Conservation (phyloP, 2,329 filamentous ascomycete genomes). For the Fusarium equiseti region DNA sequence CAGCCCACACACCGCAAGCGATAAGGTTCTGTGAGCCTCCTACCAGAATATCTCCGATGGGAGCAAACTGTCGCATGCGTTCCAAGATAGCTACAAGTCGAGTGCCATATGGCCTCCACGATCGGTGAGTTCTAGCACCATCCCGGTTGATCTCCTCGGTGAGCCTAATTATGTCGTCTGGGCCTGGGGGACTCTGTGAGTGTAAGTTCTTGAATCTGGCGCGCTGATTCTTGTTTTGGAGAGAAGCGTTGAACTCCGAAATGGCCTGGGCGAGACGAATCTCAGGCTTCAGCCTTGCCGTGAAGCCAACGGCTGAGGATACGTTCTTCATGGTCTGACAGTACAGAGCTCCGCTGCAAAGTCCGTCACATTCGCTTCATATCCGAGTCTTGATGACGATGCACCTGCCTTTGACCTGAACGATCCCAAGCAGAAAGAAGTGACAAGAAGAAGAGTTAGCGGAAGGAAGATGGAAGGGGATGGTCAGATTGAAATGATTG, state of each 20-base stretch:
- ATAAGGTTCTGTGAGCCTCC: background rate
- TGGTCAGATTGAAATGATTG: background rate
- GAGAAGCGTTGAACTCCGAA: background rate
- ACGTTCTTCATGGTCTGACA: accelerated
- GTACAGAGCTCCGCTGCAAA: accelerated
- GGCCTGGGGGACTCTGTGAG: no score
- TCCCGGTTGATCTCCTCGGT: background rate
- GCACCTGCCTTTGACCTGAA: no score
- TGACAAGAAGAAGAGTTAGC: accelerated
- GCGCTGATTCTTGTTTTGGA: background rate
- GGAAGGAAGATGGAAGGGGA: background rate
- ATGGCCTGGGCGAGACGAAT: background rate
- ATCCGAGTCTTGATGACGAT: no score
- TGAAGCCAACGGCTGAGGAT: accelerated
- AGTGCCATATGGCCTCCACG: background rate
- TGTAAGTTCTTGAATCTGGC: no score
- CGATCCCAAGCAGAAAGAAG: no score
- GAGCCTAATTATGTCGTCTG: background rate
- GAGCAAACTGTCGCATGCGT: background rate
- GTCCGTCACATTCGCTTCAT: background rate
- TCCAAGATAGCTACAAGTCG: accelerated
- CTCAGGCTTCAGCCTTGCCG: background rate
- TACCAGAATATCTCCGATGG: accelerated
- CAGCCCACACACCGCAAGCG: background rate
- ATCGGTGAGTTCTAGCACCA: background rate